Conservation (phyloP, 2,329 filamentous ascomycete genomes). For the Aureobasidium sp. region DNA sequence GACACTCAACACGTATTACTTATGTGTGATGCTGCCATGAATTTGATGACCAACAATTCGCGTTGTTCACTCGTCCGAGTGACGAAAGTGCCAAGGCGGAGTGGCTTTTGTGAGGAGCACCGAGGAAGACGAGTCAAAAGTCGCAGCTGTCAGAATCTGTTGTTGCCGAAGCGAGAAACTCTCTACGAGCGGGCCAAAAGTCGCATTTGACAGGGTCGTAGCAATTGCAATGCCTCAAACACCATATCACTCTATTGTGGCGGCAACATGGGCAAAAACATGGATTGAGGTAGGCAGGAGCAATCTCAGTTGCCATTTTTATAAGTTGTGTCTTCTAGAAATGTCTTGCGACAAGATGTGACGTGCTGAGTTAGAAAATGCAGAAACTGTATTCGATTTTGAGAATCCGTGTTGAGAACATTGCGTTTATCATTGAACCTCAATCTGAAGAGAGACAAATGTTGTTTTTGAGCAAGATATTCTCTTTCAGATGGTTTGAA, state of each 20-base stretch:
- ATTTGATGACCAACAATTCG: background rate
- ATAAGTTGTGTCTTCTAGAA: background rate
- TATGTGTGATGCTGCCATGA: background rate
- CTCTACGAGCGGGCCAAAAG: background rate
- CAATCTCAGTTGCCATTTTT: background rate
- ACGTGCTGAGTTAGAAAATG: too few relatives aligned
- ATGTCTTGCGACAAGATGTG: background rate
- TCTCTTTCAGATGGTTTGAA: too few relatives aligned
- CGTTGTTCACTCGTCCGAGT: background rate
- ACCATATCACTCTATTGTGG: background rate
- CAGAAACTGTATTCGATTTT: too few relatives aligned
- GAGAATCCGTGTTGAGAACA: too few relatives aligned
- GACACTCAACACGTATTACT: background rate
- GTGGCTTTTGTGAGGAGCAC: background rate
- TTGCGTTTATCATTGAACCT: too few relatives aligned
- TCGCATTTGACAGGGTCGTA: background rate
- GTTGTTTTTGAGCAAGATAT: too few relatives aligned
- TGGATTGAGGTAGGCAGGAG: background rate
- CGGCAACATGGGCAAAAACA: background rate
- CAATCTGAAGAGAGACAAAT: too few relatives aligned
- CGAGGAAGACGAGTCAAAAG: background rate
- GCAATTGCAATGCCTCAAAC: background rate
- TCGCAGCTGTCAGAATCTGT: background rate
- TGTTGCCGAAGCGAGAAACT: background rate
- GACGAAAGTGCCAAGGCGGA: background rate